phyloP scores from a whole-genome alignment of 768 basidiomycete species.

The Calocybe cyanea region DNA sequence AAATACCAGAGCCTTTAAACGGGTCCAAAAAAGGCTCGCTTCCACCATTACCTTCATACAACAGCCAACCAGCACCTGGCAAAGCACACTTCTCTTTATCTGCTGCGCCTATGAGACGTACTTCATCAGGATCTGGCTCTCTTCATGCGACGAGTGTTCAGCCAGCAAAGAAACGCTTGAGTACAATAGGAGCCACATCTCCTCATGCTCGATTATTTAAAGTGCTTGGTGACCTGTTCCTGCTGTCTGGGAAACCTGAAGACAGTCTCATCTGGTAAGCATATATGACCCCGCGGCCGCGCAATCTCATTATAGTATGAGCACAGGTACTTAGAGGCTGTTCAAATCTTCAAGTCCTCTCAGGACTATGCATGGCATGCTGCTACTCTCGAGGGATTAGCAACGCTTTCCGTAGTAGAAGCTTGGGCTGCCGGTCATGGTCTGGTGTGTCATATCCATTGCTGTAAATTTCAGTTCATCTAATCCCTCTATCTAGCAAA shows the following conservation, averaged over 20 bases:
- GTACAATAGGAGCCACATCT: conserved; percentile 62
- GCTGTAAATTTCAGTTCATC: conserved; percentile 10
- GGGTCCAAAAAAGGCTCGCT: conserved; percentile 39
- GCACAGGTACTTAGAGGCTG: conserved; percentile 80
- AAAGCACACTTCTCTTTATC: conserved; percentile 32
- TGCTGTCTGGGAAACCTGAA: conserved; percentile 79
- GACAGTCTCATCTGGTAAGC: conserved; percentile 80
- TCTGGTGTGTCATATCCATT: conserved; percentile 45
- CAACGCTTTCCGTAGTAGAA: conserved; percentile 74
- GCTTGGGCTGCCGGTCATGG: conserved; percentile 79
- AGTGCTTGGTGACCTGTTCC: conserved; percentile 82
- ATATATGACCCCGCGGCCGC: background rate
- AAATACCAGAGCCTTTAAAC: conserved; percentile 58
- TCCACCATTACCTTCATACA: conserved; percentile 43
- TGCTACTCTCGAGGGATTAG: conserved; percentile 80
- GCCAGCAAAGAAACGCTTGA: conserved; percentile 57
- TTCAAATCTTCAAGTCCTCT: conserved; percentile 67
- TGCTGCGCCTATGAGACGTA: conserved; percentile 49
- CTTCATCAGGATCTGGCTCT: conserved; percentile 45
- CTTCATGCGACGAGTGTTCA: conserved; percentile 51
- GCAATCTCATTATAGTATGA: conserved; percentile 8
- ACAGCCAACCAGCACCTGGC: conserved; percentile 55
- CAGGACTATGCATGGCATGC: conserved; percentile 90
- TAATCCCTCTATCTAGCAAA: conserved; percentile 40
- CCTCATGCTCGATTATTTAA: conserved; percentile 87